phyloP scores from a whole-genome alignment of 2,329 filamentous ascomycete species.

The Ophiostoma quercus region DNA sequence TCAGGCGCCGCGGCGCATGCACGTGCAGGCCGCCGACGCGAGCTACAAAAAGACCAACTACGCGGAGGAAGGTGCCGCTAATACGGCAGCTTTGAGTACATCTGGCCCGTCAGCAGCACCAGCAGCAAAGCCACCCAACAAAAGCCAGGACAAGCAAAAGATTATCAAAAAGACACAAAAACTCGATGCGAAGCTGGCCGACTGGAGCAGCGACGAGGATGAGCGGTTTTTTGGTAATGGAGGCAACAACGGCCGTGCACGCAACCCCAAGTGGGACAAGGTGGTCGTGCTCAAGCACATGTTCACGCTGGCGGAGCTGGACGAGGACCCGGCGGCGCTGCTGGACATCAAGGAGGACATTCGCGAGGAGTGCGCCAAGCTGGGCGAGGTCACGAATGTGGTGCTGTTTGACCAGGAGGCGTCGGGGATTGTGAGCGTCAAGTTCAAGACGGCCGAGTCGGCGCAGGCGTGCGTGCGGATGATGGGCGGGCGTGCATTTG shows the following conservation, averaged over 20 bases:
- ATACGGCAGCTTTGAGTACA: not conserved
- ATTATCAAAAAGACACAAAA: constrained; percentile 89
- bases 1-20: constrained; percentile 57
- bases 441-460: constrained; percentile 66
- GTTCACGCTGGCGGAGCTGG: constrained; percentile 81
- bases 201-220: constrained; percentile 90
- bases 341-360: constrained; percentile 95
- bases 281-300: constrained; percentile 85
- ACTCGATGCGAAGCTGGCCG: constrained; percentile 82
- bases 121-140: constrained; percentile 5
- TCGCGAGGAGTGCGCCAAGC: constrained; percentile 78
- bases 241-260: constrained; percentile 31
- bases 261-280: constrained; percentile 60
- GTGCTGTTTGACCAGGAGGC: constrained; percentile 82
- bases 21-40: constrained; percentile 76
- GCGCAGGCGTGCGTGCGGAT: constrained; percentile 66
- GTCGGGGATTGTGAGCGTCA: constrained; percentile 78
- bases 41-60: constrained; percentile 89
- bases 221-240: constrained; percentile 32
- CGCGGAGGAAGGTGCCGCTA: constrained; percentile 19
- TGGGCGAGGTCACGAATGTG: constrained; percentile 85
- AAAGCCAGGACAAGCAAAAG: constrained; percentile 69
- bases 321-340: constrained; percentile 75
- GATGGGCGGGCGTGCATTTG: constrained; percentile 79
- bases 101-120: not conserved